phyloP scores from a whole-genome alignment of 2,329 filamentous ascomycete genomes.

The Fusarium miscanthi region DNA sequence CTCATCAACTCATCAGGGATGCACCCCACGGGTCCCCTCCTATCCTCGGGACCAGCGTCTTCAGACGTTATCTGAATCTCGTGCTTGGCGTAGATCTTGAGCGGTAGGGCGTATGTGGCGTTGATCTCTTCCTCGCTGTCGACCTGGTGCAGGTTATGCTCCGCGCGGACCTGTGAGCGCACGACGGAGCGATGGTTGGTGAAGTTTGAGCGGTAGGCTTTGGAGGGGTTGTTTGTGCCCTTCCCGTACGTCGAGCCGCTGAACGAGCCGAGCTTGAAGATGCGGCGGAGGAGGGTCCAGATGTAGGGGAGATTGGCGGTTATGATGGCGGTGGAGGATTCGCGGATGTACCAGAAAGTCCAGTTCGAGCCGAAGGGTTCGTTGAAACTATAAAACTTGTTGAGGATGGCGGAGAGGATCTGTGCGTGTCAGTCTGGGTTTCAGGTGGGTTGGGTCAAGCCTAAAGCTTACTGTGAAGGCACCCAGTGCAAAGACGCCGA shows the following conservation, averaged over 20 bases:
- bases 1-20: constrained; percentile 32
- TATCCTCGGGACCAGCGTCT: constrained; percentile 37
- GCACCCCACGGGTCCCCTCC: constrained; percentile 35
- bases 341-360: constrained; percentile 58
- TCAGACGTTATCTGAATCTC: constrained; percentile 48
- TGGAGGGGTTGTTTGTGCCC: constrained; percentile 41
- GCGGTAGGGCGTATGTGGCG: constrained; percentile 46
- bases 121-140: constrained; percentile 55
- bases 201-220: constrained; percentile 44
- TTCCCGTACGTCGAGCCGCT: constrained; percentile 47
- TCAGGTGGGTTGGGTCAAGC: not conserved
- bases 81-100: constrained; percentile 52
- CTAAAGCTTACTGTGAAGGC: constrained; percentile 57
- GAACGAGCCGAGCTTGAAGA: constrained; percentile 52
- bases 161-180: constrained; percentile 37
- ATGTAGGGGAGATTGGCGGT: constrained; percentile 56
- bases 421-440: constrained; percentile 34
- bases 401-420: constrained; percentile 62
- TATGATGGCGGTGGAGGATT: constrained; percentile 57
- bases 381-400: constrained; percentile 56
- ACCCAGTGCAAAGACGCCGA: constrained; percentile 58
- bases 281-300: constrained; percentile 53
- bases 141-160: constrained; percentile 42
- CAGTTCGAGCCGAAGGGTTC: constrained; percentile 53
- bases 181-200: constrained; percentile 42